Percentiles rank a stretch among this genome's conserved stretches.
Conservation (phyloP, 2,329 filamentous ascomycete species). For the Drechslerella dactyloides region DNA sequence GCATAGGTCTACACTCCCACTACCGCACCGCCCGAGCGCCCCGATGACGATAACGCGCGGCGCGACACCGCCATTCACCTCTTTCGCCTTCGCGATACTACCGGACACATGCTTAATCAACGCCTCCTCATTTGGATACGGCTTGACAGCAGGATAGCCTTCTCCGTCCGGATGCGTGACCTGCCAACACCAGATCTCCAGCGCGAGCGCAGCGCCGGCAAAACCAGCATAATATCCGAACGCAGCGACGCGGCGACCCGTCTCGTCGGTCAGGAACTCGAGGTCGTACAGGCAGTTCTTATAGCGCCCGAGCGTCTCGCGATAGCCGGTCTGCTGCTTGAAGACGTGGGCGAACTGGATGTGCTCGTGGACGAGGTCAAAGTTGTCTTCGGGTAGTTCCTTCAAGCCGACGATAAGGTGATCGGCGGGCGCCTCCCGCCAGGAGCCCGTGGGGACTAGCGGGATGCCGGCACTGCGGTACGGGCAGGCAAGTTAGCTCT, state of each 20-base stretch:
- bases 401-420: conserved; percentile 78
- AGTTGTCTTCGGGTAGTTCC: conserved; percentile 75
- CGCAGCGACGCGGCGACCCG: conserved; percentile 72
- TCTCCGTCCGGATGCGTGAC: conserved; percentile 71
- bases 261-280: conserved; percentile 80
- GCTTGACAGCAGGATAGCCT: conserved; percentile 58
- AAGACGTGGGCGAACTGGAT: conserved; percentile 77
- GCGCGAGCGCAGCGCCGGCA: conserved; percentile 73
- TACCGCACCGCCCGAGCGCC: conserved; percentile 80
- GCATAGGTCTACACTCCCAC: conserved; percentile 81
- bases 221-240: conserved; percentile 78
- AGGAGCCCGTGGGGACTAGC: conserved; percentile 71
- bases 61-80: conserved; percentile 68
- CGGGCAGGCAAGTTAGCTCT: neutral
- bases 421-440: conserved; percentile 71
- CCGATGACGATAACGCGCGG: conserved; percentile 85
- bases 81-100: conserved; percentile 70
- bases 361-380: conserved; percentile 74
- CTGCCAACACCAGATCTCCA: conserved; percentile 85
- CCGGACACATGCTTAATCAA: conserved; percentile 77
- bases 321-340: conserved; percentile 80
- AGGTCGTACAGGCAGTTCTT: conserved; percentile 81
- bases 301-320: conserved; percentile 78
- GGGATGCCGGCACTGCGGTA: conserved; percentile 64
- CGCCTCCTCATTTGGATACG: conserved; percentile 75